Evolutionary conservation across 129 eudicot genomes (phyloP), one percentile per base, ranked within the genome.

Genomic region (Escallonia herrerae): DNA sequence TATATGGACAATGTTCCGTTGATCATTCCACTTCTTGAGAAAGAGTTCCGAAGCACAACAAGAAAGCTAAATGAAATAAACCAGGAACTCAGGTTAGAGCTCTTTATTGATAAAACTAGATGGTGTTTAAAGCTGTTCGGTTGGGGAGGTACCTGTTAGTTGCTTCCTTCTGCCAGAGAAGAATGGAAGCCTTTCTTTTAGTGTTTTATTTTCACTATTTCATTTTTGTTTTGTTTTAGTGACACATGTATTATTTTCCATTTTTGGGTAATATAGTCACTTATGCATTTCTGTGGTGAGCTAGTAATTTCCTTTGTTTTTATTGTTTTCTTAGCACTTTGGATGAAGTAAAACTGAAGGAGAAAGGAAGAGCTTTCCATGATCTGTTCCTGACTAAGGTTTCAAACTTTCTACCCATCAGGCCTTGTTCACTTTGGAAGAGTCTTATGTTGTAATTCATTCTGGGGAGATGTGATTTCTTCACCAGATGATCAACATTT

Each of bases 21-120:
- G 77, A 85, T 93, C 74, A 88, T 93, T 80, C 98, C 98, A 66
- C 98, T 93, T 73, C 96, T 93, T 48, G 96, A 93, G 58, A 93
- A 82, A 75, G 98, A 93, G 76, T 63, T 81, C 60, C 84, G 98
- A 51, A 79, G 84, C 60, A 77, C 89, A 69, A 83, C 83, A 45
- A 76, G 83, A 54, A 93, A 80, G 76, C 79, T 93, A 40, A 85
- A 85, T 64, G 98, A 88, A 77, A 85, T 93, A 60, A 81, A 85
- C 78, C 85, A 79, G 81, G 96, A 93, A 77, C 85, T 88, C 74
- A 79, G 98, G 98, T 93, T 71, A 63, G 83, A 55, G 63, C 44
- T 62, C 43, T 59, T 45, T 14, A 47, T 53, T 57, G 7, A 60
- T 62, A 65, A 59, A 51, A 64, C 37, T 63, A 58, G 46, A 62